phyloP scores from a whole-genome alignment of 495 filamentous ascomycete species.

The Xylaria scruposa region DNA sequence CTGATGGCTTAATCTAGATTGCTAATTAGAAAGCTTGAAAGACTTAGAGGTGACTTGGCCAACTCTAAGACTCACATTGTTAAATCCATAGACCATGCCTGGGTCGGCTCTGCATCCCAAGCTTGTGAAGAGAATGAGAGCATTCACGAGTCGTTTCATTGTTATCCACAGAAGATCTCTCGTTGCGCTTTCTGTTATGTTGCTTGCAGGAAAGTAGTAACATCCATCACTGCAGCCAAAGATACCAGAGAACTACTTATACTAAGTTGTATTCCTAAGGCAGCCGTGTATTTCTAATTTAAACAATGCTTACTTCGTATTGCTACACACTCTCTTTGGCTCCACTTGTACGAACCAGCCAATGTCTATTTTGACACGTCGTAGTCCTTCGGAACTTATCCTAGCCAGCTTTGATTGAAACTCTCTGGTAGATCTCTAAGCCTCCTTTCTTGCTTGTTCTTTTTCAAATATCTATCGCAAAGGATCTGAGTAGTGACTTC shows the following conservation, averaged over 20 bases:
- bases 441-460: neutral
- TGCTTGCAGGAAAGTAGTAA: constrained; percentile 18
- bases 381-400: constrained; percentile 11
- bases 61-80: constrained; percentile 39
- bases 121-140: constrained; percentile 18
- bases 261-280: constrained; percentile 7
- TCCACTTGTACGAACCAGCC: constrained; percentile 8
- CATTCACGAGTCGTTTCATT: constrained; percentile 28
- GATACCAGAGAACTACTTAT: constrained; percentile 22
- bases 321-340: neutral
- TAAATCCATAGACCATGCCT: constrained; percentile 30
- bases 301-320: neutral
- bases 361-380: constrained; percentile 8
- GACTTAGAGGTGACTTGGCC: constrained; percentile 30
- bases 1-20: constrained; percentile 28
- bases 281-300: neutral
- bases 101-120: constrained; percentile 23
- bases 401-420: neutral
- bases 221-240: constrained; percentile 7
- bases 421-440: neutral
- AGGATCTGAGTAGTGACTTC: neutral
- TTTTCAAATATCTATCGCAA: neutral
- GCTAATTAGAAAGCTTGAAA: constrained; percentile 41
- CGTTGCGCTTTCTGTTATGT: constrained; percentile 4
- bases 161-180: constrained; percentile 10